Percentiles rank a stretch among this genome's conserved stretches.
Evolutionary conservation across 2,329 filamentous ascomycete genomes (phyloP).

Genomic region (Trichophyton schoenleinii): DNA sequence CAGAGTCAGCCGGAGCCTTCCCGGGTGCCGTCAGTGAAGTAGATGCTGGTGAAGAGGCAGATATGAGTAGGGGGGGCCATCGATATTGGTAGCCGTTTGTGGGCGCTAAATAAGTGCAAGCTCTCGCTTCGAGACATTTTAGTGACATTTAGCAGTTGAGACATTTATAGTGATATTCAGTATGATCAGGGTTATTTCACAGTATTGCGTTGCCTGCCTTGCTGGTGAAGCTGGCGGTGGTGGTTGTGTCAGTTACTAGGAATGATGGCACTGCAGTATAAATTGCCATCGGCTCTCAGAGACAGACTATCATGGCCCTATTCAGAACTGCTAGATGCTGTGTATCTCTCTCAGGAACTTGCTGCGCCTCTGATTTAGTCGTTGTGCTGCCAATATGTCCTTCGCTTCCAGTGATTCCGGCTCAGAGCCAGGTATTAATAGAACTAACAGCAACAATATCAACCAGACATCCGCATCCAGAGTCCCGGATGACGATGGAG

Average conservation of each 20-base stretch:
- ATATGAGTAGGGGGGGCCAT: no score
- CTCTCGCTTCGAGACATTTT: background rate
- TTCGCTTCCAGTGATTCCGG: background rate
- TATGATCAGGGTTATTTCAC: background rate
- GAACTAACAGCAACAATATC: background rate
- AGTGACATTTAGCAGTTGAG: background rate
- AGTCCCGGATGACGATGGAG: conserved; percentile 6
- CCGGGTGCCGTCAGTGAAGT: background rate
- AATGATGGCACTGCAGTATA: background rate
- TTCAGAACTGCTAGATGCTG: background rate
- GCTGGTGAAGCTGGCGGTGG: background rate
- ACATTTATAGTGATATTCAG: background rate
- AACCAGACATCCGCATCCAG: background rate
- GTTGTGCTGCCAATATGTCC: background rate
- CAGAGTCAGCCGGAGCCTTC: background rate
- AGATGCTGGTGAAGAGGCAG: background rate
- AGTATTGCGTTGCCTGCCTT: background rate
- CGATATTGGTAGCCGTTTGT: no score
- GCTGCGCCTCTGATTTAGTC: no score
- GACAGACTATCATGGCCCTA: background rate
- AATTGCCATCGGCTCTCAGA: background rate
- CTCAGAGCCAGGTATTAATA: background rate
- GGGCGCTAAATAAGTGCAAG: no score
- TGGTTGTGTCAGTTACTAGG: no score
- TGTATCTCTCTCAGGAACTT: no score